These are phyloP conservation scores for Hemileccinum impolitum DNA, from an alignment of 768 basidiomycete genomes.

Conservation along the genomic window DNA sequence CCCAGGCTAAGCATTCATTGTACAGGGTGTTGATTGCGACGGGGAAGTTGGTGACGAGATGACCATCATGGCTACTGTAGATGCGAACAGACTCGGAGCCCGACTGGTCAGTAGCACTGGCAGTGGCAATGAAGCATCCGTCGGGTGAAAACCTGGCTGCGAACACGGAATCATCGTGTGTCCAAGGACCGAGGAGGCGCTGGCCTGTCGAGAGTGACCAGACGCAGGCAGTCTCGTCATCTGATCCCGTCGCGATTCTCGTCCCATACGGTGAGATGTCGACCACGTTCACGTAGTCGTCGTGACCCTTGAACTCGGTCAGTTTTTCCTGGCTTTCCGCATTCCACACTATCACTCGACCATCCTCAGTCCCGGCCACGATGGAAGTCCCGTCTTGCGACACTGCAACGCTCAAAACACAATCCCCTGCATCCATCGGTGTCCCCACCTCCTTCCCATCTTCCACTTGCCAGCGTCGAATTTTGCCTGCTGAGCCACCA, in stretches of 20 bases:
- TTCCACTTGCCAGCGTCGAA: too few species aligned
- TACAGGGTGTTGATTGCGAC: too few species aligned
- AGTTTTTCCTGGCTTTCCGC: neutral
- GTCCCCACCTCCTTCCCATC: too few species aligned
- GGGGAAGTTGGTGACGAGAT: neutral
- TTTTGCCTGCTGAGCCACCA: neutral
- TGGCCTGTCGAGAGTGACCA: constrained; percentile 5
- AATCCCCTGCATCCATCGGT: too few species aligned
- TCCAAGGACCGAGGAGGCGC: neutral
- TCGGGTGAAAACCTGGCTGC: constrained; percentile 8
- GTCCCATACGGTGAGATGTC: constrained; percentile 8
- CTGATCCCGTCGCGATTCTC: neutral
- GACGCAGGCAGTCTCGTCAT: neutral
- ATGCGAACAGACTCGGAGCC: neutral
- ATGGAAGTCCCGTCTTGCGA: too few species aligned
- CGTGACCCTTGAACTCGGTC: neutral
- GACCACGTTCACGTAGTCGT: neutral
- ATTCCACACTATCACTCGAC: neutral
- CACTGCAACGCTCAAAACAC: too few species aligned
- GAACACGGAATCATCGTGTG: neutral
- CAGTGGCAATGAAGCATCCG: constrained; percentile 1
- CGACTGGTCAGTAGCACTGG: neutral
- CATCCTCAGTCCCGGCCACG: too few species aligned
- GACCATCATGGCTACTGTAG: neutral
- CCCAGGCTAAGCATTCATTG: constrained; percentile 1